Base-by-base conservation (phyloP, 2,329 filamentous ascomycete species). In the Xylaria sp. region DNA sequence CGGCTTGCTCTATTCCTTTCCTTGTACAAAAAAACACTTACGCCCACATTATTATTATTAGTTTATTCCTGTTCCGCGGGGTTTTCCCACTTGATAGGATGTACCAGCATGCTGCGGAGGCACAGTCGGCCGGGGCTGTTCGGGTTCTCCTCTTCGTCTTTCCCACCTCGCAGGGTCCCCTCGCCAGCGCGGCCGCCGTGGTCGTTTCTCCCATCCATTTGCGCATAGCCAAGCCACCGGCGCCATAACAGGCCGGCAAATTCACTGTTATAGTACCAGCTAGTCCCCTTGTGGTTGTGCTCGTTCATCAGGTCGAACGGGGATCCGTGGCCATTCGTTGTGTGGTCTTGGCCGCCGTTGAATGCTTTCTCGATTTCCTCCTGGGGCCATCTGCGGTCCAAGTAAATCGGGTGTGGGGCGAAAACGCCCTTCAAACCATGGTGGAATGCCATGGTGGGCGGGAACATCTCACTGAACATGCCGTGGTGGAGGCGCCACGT, bases 401-500 rank as follows among this genome's bases (percentile, higher is more conserved):
- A 75, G 71, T 86, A 94, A 42, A 94, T 84, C 0, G 91, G 89
- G 60, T 96, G 91, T 0, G 91, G 91, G 0, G 88, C 90, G 65
- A 87, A 90, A 0, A 90, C 86, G 19, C 88, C 89, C 72, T 92
- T 92, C 64, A 91, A 78, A 1, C 89, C 89, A 65, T 90, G 89
- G 62, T 91, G 89, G 4, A 92, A 76, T 0, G 88, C 87, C 66
- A 85, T 81, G 1, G 81, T 83, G 0, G 87, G 81, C 1, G 88
- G 88, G 73, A 88, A 91, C 89, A 92, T 92, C 71, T 92, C 89
- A 21, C 82, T 84, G 69, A 90, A 92, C 87, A 87, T 91, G 70
- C 78, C 86, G 70, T 86, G 89, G 59, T 84, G 85, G 63, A 83
- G 77, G 22, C 81, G 78, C 71, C 78, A 86, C 42, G 86, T 88